Evolutionary conservation across 768 basidiomycete species (phyloP).

Genomic region (Mycena galericulata): DNA sequence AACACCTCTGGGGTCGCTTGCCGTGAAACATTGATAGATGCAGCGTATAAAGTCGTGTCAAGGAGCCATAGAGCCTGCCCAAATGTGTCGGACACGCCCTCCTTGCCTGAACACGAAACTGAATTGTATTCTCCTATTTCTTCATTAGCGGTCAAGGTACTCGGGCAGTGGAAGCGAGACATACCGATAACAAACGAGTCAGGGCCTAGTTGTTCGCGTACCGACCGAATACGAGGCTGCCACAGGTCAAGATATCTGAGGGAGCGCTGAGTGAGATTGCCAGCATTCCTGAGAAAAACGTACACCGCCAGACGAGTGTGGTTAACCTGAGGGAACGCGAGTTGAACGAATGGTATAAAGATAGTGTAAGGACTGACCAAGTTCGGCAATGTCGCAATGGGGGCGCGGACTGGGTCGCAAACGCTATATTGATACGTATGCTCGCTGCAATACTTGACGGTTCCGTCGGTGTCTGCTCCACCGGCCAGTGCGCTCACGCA

Average conservation of each 20-base stretch:
- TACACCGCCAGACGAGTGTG: conserved; percentile 63
- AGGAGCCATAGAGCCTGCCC: conserved; percentile 67
- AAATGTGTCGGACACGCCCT: conserved; percentile 65
- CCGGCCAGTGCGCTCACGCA: conserved; percentile 63
- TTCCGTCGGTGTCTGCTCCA: conserved; percentile 54
- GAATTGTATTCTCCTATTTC: conserved; percentile 65
- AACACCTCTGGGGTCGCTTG: no score
- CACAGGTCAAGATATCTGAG: conserved; percentile 66
- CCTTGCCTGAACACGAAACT: conserved; percentile 63
- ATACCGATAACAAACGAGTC: conserved; percentile 63
- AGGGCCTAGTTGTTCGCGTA: conserved; percentile 60
- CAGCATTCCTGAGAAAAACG: conserved; percentile 20
- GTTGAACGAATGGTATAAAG: neutral
- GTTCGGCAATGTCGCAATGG: conserved; percentile 62
- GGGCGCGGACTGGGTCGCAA: conserved; percentile 56
- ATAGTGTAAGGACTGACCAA: conserved; percentile 45
- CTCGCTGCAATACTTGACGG: conserved; percentile 63
- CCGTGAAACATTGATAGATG: conserved; percentile 63
- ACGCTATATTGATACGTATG: conserved; percentile 68
- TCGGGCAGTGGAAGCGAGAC: neutral
- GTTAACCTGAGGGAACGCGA: conserved; percentile 53
- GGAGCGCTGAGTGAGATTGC: neutral
- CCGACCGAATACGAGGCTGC: conserved; percentile 63
- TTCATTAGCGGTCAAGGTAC: neutral
- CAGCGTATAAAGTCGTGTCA: conserved; percentile 60